Conservation (phyloP, 257 asterid genomes). For the Primulina huaijiensis region DNA sequence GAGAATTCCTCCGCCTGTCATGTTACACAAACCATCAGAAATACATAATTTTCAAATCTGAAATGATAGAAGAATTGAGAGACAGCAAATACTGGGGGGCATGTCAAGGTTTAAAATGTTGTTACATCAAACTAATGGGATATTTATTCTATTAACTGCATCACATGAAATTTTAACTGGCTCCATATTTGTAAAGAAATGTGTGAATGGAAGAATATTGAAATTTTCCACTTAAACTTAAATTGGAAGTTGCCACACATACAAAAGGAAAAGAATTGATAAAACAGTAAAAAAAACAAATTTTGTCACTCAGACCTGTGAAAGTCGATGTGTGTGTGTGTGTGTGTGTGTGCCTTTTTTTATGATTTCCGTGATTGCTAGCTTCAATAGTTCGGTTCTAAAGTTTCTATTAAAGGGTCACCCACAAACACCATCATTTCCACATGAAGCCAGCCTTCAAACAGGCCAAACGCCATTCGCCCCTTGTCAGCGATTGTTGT, state of each 20-base stretch:
- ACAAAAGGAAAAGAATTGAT: neutral
- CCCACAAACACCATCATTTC: neutral
- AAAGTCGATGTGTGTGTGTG: too few species aligned
- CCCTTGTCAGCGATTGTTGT: neutral
- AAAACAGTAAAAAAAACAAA: neutral
- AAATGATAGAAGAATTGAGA: neutral
- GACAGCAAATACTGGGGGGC: neutral
- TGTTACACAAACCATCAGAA: constrained; percentile 17
- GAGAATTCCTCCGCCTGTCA: constrained; percentile 82
- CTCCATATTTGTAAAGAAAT: too few species aligned
- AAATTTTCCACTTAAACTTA: neutral
- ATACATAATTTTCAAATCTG: neutral
- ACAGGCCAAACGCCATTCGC: neutral
- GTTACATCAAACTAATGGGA: too few species aligned
- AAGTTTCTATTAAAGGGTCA: neutral
- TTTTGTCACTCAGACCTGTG: neutral
- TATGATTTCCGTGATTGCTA: too few species aligned
- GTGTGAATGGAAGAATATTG: neutral
- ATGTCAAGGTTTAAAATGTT: too few species aligned
- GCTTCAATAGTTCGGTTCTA: too few species aligned
- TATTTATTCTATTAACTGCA: too few species aligned
- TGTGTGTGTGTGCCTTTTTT: neutral
- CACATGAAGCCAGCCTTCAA: neutral
- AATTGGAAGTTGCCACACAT: neutral
- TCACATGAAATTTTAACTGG: too few species aligned